phyloP scores from a whole-genome alignment of 306 rosid species.

The Lagenaria siceraria region DNA sequence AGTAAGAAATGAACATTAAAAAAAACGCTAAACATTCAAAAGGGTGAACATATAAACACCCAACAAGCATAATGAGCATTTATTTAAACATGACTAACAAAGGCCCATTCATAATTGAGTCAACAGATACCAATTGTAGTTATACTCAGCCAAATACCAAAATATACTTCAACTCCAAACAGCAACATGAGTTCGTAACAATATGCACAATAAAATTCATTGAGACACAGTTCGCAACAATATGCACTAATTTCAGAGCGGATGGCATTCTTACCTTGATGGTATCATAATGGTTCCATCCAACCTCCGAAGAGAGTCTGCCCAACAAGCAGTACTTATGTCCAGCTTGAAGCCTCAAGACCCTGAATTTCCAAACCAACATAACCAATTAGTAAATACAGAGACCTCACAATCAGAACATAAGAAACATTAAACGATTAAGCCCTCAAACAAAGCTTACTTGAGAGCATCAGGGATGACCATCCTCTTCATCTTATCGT shows the following conservation, averaged over 20 bases:
- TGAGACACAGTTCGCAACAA: not conserved
- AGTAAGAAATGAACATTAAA: not conserved
- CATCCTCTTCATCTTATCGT: conserved; percentile 45
- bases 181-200: not conserved
- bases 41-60: not conserved
- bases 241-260: not conserved
- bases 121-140: not conserved
- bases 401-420: not conserved
- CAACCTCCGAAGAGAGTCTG: conserved; percentile 55
- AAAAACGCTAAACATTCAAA: not conserved
- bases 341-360: conserved; percentile 67
- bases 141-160: not conserved
- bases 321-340: conserved; percentile 54
- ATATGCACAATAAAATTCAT: not conserved
- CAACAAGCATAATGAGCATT: not conserved
- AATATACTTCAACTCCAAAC: not conserved
- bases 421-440: not conserved
- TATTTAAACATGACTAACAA: not conserved
- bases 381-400: not conserved
- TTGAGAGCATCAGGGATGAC: conserved; percentile 56
- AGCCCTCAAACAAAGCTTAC: conserved; percentile 12
- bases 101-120: not conserved
- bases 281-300: conserved; percentile 28
- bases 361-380: conserved; percentile 21
- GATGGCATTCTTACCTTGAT: conserved; percentile 16